Conservation (phyloP, 805 yeast genomes). For the Wickerhamomyces canadensis region DNA sequence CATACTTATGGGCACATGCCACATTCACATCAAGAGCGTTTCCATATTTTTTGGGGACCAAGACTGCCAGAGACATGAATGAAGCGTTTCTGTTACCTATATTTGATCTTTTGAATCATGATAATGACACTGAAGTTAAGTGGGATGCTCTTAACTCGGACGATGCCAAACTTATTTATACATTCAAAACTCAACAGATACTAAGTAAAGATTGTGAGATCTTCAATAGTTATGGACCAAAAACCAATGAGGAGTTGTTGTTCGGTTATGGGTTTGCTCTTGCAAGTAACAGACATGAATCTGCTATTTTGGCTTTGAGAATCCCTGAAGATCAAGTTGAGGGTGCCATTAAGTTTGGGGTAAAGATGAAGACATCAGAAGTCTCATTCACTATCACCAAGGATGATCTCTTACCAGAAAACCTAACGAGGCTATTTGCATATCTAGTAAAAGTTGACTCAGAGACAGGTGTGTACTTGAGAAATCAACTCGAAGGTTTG, state of each 20-base stretch:
- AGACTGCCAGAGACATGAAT: conserved; percentile 31
- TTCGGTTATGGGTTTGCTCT: conserved; percentile 78
- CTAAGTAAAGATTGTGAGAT: conserved; percentile 41
- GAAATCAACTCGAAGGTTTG: conserved; percentile 59
- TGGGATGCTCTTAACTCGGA: conserved; percentile 42
- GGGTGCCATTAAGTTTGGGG: conserved; percentile 31
- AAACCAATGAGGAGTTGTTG: conserved; percentile 77
- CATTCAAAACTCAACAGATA: conserved; percentile 36
- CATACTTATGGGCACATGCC: conserved; percentile 70
- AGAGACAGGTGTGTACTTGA: conserved; percentile 41
- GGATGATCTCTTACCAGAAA: conserved; percentile 33
- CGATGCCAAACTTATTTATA: conserved; percentile 24
- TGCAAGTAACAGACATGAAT: conserved; percentile 51
- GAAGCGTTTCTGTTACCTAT: conserved; percentile 73
- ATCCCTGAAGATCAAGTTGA: conserved; percentile 30
- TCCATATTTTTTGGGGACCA: conserved; percentile 53
- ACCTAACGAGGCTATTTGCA: conserved; percentile 49
- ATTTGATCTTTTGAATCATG: conserved; percentile 75
- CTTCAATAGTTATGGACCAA: conserved; percentile 81
- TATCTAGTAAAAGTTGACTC: conserved; percentile 43
- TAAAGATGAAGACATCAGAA: conserved; percentile 35
- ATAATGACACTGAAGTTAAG: conserved; percentile 49
- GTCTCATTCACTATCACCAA: conserved; percentile 35
- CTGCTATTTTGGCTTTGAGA: conserved; percentile 54
- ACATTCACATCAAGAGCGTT: conserved; percentile 77